Evolutionary conservation across 2,329 filamentous ascomycete genomes (phyloP).

Genomic region (Apiospora kogelbergensis): DNA sequence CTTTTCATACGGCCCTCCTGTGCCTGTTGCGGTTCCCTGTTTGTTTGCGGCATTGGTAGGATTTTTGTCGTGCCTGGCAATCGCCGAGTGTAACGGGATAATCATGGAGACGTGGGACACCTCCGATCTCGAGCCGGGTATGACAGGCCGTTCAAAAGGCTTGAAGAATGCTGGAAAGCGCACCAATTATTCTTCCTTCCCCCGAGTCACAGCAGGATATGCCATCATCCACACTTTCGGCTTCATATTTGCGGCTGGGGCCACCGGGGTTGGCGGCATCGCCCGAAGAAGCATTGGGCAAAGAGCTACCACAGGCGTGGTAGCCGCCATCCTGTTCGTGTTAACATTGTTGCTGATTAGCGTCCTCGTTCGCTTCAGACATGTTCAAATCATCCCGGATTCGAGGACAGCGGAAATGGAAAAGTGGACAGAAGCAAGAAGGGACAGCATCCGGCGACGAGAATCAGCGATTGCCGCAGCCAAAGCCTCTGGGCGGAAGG

Average conservation of each 20-base stretch:
- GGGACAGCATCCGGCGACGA: slow-evolving; percentile 47
- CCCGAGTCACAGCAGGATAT: slow-evolving; percentile 70
- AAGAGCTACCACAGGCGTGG: slow-evolving; percentile 65
- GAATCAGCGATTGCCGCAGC: slow-evolving; percentile 37
- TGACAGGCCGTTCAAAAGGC: slow-evolving; percentile 57
- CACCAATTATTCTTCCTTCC: slow-evolving; percentile 76
- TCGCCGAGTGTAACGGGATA: slow-evolving; percentile 73
- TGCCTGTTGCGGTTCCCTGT: slow-evolving; percentile 63
- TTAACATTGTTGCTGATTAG: slow-evolving; percentile 63
- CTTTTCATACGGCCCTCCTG: slow-evolving; percentile 60
- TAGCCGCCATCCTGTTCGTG: slow-evolving; percentile 64
- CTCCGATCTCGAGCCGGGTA: slow-evolving; percentile 74
- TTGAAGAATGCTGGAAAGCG: slow-evolving; percentile 40
- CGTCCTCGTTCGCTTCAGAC: slow-evolving; percentile 64
- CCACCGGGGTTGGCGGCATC: slow-evolving; percentile 67
- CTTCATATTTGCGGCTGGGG: slow-evolving; percentile 67
- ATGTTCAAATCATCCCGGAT: slow-evolving; percentile 68
- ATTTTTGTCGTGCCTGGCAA: slow-evolving; percentile 70
- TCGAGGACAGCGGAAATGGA: slow-evolving; percentile 57
- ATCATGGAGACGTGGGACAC: slow-evolving; percentile 82
- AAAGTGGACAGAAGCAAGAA: slow-evolving; percentile 48
- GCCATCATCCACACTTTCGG: slow-evolving; percentile 69
- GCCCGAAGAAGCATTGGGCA: slow-evolving; percentile 66
- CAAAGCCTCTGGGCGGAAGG: slow-evolving; percentile 26
- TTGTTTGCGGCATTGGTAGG: slow-evolving; percentile 66